Base-by-base conservation (phyloP, 2,329 filamentous ascomycete species). In the Zasmidium angulare region DNA sequence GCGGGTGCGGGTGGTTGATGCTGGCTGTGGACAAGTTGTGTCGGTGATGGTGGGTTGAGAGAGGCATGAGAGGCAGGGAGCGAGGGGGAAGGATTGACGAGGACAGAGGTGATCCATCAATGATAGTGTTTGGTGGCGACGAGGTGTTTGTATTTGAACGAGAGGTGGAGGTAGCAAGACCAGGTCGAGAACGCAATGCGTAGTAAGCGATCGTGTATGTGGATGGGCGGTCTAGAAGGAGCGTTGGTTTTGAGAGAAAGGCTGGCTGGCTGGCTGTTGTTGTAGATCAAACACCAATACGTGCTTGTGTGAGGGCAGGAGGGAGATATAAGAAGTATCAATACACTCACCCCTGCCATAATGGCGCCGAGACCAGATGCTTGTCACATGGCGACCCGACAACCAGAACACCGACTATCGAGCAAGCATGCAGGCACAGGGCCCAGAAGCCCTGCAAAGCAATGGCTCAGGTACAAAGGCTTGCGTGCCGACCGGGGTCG, bases 41-140 rank as follows among this genome's bases (percentile, higher is more conserved):
- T 46, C 2, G 57, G 59, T 29, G 26, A 11, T 29, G 43, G 54
- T 59, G 40, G 56, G 53, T 47, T 63, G 58, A 4, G 68, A 69
- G 40, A 71, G 68, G 57, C 69, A 71, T 58, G 66, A 64, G 43
- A 71, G 61, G 65, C 69, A 71, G 46, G 69, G 68, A 55, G 68
- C 66, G 22, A 65, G 55, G 17, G 69, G 68, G 47, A 68, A 69
- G 6, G 65, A 65, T 17, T 66, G 59, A 24, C 68, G 61, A 40
- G 69, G 69, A 62, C 69, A 71, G 22, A 71, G 67, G 50, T 71
- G 69, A 53, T 71, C 69, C 69, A 71, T 71, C 58, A 57, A 56
- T 50, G 24, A 20, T 53, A 11, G 40, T 17, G 4, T 21, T 1
- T 46, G 36, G 26, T 40, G 24, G n/a, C 43, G 12, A 19, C 14